A percentile compares a stretch with the other conserved stretches of the same genome.
These are phyloP conservation scores for Hypsizygus ulmarius DNA, from an alignment of 1,284 basidiomycete species.

Conservation along the genomic window DNA sequence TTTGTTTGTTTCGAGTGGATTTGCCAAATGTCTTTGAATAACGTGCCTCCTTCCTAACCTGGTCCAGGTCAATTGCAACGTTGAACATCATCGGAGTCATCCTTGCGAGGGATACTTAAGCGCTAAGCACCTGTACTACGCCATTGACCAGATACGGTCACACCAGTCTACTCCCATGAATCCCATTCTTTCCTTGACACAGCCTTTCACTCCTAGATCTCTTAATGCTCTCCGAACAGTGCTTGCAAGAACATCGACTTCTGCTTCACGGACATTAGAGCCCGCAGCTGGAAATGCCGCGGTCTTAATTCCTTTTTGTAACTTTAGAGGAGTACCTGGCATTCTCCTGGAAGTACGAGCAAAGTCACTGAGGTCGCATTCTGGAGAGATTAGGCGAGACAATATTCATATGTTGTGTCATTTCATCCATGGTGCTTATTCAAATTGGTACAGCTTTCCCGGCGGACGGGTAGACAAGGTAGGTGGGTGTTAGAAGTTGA, in stretches of 20 bases:
- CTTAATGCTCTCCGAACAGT: slow-evolving; percentile 38
- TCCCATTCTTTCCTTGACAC: slow-evolving; percentile 28
- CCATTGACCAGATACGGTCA: not conserved
- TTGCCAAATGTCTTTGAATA: not conserved
- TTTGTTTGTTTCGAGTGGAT: no score
- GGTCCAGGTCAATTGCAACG: no score
- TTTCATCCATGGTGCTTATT: not conserved
- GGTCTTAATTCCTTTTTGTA: slow-evolving; percentile 73
- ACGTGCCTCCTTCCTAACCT: not conserved
- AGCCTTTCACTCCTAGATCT: slow-evolving; percentile 37
- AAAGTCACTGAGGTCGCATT: slow-evolving; percentile 62
- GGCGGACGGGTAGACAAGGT: slow-evolving; percentile 51
- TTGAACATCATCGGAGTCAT: no score
- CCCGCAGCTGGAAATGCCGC: slow-evolving; percentile 47
- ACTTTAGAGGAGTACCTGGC: slow-evolving; percentile 61
- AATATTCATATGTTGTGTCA: not conserved
- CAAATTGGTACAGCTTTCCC: slow-evolving; percentile 59
- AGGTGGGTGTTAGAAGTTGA: not conserved
- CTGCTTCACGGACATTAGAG: slow-evolving; percentile 1
- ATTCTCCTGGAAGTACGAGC: slow-evolving; percentile 72
- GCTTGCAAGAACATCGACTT: slow-evolving; percentile 26
- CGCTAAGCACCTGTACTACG: no score
- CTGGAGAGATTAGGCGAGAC: slow-evolving; percentile 75
- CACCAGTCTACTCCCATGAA: slow-evolving; percentile 3
- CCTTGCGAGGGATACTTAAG: no score